Evolutionary conservation across 2,329 filamentous ascomycete species (phyloP), one percentile per base, ranked within the genome.

Genomic region (Aspergillus latus): DNA sequence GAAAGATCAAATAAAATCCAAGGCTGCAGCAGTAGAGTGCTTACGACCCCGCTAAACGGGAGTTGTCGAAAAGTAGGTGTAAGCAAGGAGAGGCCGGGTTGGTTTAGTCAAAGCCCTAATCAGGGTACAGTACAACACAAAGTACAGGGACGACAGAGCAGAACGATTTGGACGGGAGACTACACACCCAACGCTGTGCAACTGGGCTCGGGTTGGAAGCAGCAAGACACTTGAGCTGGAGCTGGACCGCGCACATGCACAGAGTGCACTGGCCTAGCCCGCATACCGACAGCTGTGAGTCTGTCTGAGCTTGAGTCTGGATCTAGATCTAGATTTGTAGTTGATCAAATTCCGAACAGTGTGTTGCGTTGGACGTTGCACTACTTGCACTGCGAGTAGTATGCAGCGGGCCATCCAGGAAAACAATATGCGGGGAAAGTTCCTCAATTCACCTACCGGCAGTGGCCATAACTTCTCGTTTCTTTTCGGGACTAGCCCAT

Each of bases 351-450:
- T 29, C 7, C 39, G 50, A 40, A 16, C 43, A 40, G 21, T 52
- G 43, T 43, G 42, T 37, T 45, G 30, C 50, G 50, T 47, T 52
- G 32, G 40, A 16, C 9, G 49, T 52, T 47, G 51, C 51, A 48
- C 30, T 47, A 34, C 30, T 42, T 13, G 34, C 34, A 9, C 10
- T 37, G 34, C 11, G 34, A 37, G 34, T 37, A 40, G 26, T 50
- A 55, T 50, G 53, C 49, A 51, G 47, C 32, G 36, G 52, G 49
- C 52, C 57, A 52, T 39, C 47, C 16, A 11, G 45, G 37, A 49
- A 43, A 40, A 16, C 21, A 50, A 34, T n/a, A 49, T 56, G 49
- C 44, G 52, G 42, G 46, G 52, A 40, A 28, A 29, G 15, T 30
- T 10, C 30, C 16, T n/a, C 11, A 21, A 42, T 26, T 5, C 4